These are phyloP conservation scores for Solanum sejunctum DNA, from an alignment of 257 asterid species.

Conservation along the genomic window DNA sequence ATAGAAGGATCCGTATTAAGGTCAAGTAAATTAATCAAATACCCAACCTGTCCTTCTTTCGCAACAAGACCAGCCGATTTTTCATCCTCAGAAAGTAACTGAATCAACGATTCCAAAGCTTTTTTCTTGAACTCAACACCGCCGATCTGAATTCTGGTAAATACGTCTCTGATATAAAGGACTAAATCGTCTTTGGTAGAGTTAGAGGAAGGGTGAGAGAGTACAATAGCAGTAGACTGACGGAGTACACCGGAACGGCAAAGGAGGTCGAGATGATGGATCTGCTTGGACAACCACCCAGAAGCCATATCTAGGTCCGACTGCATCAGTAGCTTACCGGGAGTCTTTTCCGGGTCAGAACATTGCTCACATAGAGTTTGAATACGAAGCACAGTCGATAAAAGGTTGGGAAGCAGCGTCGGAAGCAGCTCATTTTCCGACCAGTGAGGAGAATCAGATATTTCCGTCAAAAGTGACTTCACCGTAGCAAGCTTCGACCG, in stretches of 20 bases:
- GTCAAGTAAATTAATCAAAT: constrained; percentile 53
- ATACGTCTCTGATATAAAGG: constrained; percentile 59
- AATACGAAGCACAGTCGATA: constrained; percentile 47
- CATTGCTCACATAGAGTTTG: constrained; percentile 39
- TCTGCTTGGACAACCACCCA: constrained; percentile 64
- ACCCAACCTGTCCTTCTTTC: constrained; percentile 42
- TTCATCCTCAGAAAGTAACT: constrained; percentile 45
- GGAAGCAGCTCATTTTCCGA: constrained; percentile 52
- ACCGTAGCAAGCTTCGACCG: constrained; percentile 49
- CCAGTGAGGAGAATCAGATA: constrained; percentile 67
- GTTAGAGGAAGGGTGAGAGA: constrained; percentile 50
- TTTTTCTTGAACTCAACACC: constrained; percentile 65
- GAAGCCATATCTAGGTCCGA: constrained; percentile 94
- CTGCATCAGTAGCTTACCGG: constrained; percentile 92
- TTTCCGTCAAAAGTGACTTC: constrained; percentile 31
- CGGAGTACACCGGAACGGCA: constrained; percentile 84
- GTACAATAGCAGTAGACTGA: constrained; percentile 86
- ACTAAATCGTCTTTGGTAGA: constrained; percentile 45
- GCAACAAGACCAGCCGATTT: constrained; percentile 52
- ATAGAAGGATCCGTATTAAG: constrained; percentile 20
- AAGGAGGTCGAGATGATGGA: constrained; percentile 60
- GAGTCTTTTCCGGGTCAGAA: constrained; percentile 27
- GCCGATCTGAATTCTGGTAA: constrained; percentile 86
- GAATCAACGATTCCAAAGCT: constrained; percentile 60
- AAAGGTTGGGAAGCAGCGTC: constrained; percentile 42